Percentiles rank a stretch among this genome's conserved stretches.
phyloP scores from a whole-genome alignment of 2,329 filamentous ascomycete species.

The Penicillium sp. region DNA sequence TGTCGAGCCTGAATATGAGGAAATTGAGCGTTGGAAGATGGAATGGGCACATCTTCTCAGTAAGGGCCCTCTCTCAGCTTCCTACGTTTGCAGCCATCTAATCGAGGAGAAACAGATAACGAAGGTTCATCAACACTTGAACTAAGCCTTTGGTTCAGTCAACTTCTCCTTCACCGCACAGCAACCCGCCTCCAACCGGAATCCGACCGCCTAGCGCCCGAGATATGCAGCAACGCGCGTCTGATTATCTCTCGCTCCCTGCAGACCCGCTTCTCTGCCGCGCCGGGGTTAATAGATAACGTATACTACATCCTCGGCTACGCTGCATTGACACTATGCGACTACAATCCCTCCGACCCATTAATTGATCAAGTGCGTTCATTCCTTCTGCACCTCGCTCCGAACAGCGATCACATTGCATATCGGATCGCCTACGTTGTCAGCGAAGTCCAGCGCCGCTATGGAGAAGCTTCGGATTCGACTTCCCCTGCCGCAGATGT shows the following conservation, averaged over 20 bases:
- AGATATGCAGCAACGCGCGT: slow-evolving; percentile 30
- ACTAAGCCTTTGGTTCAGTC: slow-evolving; percentile 36
- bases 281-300: slow-evolving; percentile 31
- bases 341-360: slow-evolving; percentile 32
- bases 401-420: slow-evolving; percentile 33
- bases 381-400: slow-evolving; percentile 33
- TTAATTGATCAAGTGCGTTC: slow-evolving; percentile 34
- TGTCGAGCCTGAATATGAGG: slow-evolving; percentile 30
- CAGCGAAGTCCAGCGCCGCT: slow-evolving; percentile 31
- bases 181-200: slow-evolving; percentile 27
- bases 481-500: slow-evolving; percentile 19
- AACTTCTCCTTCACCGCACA: slow-evolving; percentile 35
- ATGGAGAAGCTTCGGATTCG: slow-evolving; percentile 20
- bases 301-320: slow-evolving; percentile 36
- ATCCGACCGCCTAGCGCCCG: slow-evolving; percentile 25
- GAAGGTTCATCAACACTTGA: slow-evolving; percentile 32
- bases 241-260: slow-evolving; percentile 32
- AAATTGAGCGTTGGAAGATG: slow-evolving; percentile 35
- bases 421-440: slow-evolving; percentile 34
- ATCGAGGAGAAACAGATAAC: slow-evolving; percentile 18
- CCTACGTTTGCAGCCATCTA: not conserved
- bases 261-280: slow-evolving; percentile 31
- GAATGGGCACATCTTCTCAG: slow-evolving; percentile 34
- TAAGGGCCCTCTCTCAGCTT: slow-evolving; percentile 8
- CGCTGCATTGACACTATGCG: slow-evolving; percentile 36